Conservation (phyloP, 345 rosid species). For the Gossypium ekmanianum region DNA sequence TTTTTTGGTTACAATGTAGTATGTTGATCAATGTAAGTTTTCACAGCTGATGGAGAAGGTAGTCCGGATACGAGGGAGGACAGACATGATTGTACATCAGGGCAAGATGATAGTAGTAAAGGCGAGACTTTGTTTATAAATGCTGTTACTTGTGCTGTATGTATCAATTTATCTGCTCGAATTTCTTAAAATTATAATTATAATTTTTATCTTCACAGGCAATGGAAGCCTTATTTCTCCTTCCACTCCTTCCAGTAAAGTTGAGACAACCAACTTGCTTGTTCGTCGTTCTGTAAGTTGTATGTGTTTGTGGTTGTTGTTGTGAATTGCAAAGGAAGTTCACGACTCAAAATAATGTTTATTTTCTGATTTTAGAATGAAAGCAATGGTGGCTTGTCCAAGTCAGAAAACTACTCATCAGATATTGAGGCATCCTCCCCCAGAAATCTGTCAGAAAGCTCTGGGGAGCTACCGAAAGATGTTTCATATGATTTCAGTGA, state of each 20-base stretch:
- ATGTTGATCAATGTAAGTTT: conserved; percentile 12
- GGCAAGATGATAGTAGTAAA: conserved; percentile 36
- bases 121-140: conserved; percentile 32
- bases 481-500: conserved; percentile 60
- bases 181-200: conserved; percentile 15
- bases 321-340: conserved; percentile 36
- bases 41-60: conserved; percentile 39
- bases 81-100: conserved; percentile 27
- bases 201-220: conserved; percentile 36
- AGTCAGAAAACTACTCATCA: conserved; percentile 35
- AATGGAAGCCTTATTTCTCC: conserved; percentile 30
- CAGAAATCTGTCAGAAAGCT: conserved; percentile 24
- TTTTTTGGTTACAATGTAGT: conserved; percentile 2
- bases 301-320: conserved; percentile 83
- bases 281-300: conserved; percentile 99
- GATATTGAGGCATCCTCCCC: conserved; percentile 29
- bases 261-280: conserved; percentile 40
- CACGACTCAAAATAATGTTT: conserved; percentile 50
- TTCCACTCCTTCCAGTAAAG: conserved; percentile 35
- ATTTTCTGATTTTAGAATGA: conserved; percentile 50
- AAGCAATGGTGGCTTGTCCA: conserved; percentile 44
- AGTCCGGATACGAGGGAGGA: conserved; percentile 44
- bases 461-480: conserved; percentile 33
- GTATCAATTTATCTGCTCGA: conserved; percentile 11
- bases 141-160: conserved; percentile 12